phyloP scores from a whole-genome alignment of 495 filamentous ascomycete species.

The Talaromyces liani region DNA sequence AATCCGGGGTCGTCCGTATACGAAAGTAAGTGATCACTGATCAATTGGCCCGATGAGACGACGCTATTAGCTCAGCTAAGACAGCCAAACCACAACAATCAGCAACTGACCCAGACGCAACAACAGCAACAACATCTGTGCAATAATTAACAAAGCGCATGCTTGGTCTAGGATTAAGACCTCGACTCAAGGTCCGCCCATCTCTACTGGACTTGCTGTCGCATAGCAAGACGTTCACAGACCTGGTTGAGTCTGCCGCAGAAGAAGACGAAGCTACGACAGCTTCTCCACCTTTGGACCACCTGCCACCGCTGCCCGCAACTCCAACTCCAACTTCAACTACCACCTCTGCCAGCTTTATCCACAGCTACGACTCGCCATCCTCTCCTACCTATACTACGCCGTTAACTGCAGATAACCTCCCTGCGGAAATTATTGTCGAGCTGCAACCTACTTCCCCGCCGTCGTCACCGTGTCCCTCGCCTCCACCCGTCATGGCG shows the following conservation, averaged over 20 bases:
- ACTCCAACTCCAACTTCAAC: slow-evolving; percentile 36
- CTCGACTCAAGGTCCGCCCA: slow-evolving; percentile 59
- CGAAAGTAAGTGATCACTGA: background rate
- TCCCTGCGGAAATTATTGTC: background rate
- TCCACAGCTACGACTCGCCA: slow-evolving; percentile 15
- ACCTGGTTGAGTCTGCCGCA: slow-evolving; percentile 1
- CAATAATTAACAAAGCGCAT: slow-evolving; percentile 19
- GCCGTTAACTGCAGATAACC: background rate
- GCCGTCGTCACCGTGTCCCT: slow-evolving; percentile 11
- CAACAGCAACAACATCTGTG: background rate
- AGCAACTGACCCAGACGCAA: background rate
- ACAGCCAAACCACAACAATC: background rate
- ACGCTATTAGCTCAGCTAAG: slow-evolving; percentile 6
- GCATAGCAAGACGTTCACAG: slow-evolving; percentile 21
- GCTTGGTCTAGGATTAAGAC: slow-evolving; percentile 51
- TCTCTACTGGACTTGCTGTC: slow-evolving; percentile 67
- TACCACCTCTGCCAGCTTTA: slow-evolving; percentile 26
- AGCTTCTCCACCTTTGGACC: slow-evolving; percentile 32
- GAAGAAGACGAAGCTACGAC: slow-evolving; percentile 6
- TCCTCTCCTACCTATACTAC: background rate
- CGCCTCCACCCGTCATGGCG: slow-evolving; percentile 46
- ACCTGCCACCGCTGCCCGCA: slow-evolving; percentile 47
- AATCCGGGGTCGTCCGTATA: background rate
- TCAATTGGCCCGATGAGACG: background rate
- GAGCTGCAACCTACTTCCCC: slow-evolving; percentile 8